Conservation (phyloP, 31 red algal genomes). For the Odonthalia washingtoniensis region DNA sequence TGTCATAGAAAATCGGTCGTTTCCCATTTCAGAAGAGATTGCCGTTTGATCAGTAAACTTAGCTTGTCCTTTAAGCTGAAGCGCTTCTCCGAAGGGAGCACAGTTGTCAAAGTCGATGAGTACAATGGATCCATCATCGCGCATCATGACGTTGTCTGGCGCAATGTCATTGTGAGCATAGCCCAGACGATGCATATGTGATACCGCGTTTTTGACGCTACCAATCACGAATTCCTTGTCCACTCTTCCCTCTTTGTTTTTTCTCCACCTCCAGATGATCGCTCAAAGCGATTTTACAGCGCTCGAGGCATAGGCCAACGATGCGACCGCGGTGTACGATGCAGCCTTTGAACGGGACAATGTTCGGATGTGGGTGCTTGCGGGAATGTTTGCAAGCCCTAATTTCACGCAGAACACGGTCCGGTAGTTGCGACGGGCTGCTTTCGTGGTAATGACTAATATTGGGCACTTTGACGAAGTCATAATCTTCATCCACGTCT, state of each 20-base stretch:
- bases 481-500: no score
- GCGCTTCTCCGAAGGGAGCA: not conserved
- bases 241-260: not conserved
- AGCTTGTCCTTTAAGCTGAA: conserved; percentile 7
- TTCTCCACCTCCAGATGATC: not conserved
- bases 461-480: no score
- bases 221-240: not conserved
- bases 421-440: no score
- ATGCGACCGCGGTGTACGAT: not conserved
- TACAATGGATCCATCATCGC: conserved; percentile 13
- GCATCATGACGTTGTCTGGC: conserved; percentile 49
- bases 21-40: no score
- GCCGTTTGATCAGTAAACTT: no score
- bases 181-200: conserved; percentile 20
- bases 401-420: no score
- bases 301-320: conserved; percentile 17
- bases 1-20: no score
- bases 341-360: conserved; percentile 9
- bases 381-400: not conserved
- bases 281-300: not conserved
- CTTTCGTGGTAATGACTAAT: no score
- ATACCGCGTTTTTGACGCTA: not conserved
- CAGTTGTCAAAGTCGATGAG: conserved; percentile 56
- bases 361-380: conserved; percentile 17
- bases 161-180: conserved; percentile 56